These are phyloP conservation scores for Pisolithus thermaeus DNA, from an alignment of 1,284 basidiomycete species.

Conservation along the genomic window DNA sequence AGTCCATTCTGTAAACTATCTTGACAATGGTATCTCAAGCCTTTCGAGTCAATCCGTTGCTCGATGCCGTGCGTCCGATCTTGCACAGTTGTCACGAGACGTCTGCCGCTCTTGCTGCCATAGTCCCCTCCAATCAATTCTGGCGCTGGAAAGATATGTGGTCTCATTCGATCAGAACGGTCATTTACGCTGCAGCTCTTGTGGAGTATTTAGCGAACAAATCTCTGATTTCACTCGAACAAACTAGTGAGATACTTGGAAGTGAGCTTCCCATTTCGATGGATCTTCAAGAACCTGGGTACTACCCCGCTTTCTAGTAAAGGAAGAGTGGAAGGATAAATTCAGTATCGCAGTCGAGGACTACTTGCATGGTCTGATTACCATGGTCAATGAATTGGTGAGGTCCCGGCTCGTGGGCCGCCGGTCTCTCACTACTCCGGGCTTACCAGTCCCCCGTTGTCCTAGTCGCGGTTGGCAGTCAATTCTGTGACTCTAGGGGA, in stretches of 20 bases:
- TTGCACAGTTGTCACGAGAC: conserved; percentile 50
- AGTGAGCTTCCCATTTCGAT: conserved; percentile 41
- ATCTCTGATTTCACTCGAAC: conserved; percentile 52
- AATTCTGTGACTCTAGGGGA: conserved; percentile 81
- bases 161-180: conserved; percentile 57
- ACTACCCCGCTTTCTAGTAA: conserved; percentile 40
- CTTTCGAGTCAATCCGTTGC: conserved; percentile 50
- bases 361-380: conserved; percentile 81
- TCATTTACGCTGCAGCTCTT: conserved; percentile 62
- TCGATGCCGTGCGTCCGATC: conserved; percentile 51
- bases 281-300: conserved; percentile 2
- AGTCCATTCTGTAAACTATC: conserved; percentile 16
- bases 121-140: conserved; percentile 66
- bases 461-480: conserved; percentile 72
- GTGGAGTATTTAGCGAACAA: conserved; percentile 60
- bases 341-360: conserved; percentile 70
- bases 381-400: conserved; percentile 77
- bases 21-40: conserved; percentile 4
- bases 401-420: conserved; percentile 13
- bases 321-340: conserved; percentile 64
- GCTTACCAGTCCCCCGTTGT: conserved; percentile 7
- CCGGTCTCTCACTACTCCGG: background rate
- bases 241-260: conserved; percentile 52
- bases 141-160: conserved; percentile 83
- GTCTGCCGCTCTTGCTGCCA: conserved; percentile 43